Conservation (phyloP, 2,329 filamentous ascomycete species). For the Orbilia ellipsospora region DNA sequence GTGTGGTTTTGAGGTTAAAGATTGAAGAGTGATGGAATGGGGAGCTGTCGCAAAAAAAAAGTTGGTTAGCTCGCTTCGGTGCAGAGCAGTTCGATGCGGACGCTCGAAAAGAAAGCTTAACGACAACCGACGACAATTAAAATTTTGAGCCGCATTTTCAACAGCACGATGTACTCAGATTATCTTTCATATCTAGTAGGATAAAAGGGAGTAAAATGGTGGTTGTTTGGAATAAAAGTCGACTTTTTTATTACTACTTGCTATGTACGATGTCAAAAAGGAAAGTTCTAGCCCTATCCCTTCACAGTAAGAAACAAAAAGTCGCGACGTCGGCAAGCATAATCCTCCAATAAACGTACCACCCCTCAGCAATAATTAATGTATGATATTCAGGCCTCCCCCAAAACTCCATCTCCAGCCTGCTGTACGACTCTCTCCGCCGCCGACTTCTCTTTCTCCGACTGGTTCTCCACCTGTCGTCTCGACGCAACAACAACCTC, state of each 20-base stretch:
- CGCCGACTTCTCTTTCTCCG: constrained; percentile 80
- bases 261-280: constrained; percentile 14
- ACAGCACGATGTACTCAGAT: too few species aligned
- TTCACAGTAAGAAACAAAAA: background rate
- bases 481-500: constrained; percentile 82
- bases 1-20: background rate
- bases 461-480: constrained; percentile 75
- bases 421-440: constrained; percentile 74
- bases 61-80: background rate
- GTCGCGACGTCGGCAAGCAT: background rate
- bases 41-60: constrained; percentile 23
- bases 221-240: background rate
- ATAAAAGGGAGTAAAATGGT: background rate
- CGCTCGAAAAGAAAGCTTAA: too few species aligned
- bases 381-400: constrained; percentile 27
- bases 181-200: background rate
- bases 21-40: background rate
- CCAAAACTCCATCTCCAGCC: constrained; percentile 59
- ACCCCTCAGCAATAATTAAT: background rate
- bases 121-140: too few species aligned
- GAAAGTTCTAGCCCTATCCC: constrained; percentile 2
- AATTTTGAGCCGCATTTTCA: too few species aligned
- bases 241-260: constrained; percentile 14
- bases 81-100: background rate
- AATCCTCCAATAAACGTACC: background rate